Conservation (phyloP, 345 rosid genomes). For the Eucalyptus pauciflora region DNA sequence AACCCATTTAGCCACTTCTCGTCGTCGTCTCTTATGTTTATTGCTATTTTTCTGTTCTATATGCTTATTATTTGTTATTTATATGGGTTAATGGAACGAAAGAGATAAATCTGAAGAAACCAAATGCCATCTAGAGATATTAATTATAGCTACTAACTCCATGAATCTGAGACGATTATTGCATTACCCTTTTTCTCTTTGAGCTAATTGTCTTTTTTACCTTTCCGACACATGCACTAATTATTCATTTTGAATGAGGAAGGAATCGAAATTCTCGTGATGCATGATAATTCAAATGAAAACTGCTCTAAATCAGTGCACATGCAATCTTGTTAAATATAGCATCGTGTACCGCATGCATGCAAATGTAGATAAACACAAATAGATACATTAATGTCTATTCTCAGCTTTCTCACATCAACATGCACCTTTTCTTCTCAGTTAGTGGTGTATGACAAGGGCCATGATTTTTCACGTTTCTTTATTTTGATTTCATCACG, state of each 20-base stretch:
- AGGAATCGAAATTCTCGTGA: not conserved
- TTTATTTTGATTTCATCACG: not conserved
- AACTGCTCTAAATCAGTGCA: not conserved
- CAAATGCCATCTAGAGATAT: not conserved
- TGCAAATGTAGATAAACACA: not conserved
- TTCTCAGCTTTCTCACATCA: not conserved
- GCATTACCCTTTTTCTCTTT: not conserved
- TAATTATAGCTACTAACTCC: not conserved
- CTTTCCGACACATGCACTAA: not conserved
- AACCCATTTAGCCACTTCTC: not conserved
- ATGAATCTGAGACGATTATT: not conserved
- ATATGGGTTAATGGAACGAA: not conserved
- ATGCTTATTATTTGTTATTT: not conserved
- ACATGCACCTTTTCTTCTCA: not conserved
- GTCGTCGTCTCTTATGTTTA: fast-evolving
- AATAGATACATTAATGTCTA: not conserved
- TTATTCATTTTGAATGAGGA: not conserved
- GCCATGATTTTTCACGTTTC: not conserved
- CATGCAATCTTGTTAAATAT: not conserved
- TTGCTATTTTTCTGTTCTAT: not conserved
- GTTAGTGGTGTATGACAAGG: not conserved
- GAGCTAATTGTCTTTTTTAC: not conserved
- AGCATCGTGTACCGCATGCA: not conserved
- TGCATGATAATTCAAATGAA: not conserved
- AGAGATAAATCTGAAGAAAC: not conserved